Evolutionary conservation across 768 basidiomycete species (phyloP).

Genomic region (Imleria badia): DNA sequence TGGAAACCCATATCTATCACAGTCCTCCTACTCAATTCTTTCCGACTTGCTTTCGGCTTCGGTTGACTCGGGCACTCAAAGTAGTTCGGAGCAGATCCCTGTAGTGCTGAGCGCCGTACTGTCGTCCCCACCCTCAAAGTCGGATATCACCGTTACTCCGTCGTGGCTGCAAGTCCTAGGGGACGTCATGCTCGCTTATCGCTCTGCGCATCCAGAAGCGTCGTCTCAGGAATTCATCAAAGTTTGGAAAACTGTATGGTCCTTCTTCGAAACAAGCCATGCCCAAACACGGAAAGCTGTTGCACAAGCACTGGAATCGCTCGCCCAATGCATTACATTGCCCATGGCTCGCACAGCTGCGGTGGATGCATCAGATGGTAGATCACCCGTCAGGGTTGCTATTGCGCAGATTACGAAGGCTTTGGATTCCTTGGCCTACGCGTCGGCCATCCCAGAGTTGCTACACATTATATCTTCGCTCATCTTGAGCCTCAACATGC

Average conservation of each 20-base stretch:
- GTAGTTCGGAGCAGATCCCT: conserved; percentile 52
- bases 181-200: conserved; percentile 67
- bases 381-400: conserved; percentile 60
- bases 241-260: conserved; percentile 76
- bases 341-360: conserved; percentile 56
- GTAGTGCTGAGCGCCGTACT: conserved; percentile 68
- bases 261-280: conserved; percentile 73
- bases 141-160: conserved; percentile 65
- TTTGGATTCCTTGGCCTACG: conserved; percentile 70
- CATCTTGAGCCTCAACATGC: conserved; percentile 57
- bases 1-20: conserved; percentile 85
- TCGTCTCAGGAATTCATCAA: conserved; percentile 55
- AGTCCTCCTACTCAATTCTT: conserved; percentile 83
- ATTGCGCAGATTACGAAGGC: conserved; percentile 65
- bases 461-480: conserved; percentile 73
- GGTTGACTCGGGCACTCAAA: conserved; percentile 47
- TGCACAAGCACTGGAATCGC: conserved; percentile 57
- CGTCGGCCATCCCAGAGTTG: conserved; percentile 75
- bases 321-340: conserved; percentile 71
- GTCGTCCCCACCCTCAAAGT: conserved; percentile 64
- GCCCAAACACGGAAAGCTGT: conserved; percentile 59
- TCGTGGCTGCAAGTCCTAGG: conserved; percentile 82
- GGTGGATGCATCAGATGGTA: conserved; percentile 43
- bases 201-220: conserved; percentile 45
- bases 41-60: conserved; percentile 71